Conservation (phyloP, 441 rosid genomes). For the Pelargonium citronellum region DNA sequence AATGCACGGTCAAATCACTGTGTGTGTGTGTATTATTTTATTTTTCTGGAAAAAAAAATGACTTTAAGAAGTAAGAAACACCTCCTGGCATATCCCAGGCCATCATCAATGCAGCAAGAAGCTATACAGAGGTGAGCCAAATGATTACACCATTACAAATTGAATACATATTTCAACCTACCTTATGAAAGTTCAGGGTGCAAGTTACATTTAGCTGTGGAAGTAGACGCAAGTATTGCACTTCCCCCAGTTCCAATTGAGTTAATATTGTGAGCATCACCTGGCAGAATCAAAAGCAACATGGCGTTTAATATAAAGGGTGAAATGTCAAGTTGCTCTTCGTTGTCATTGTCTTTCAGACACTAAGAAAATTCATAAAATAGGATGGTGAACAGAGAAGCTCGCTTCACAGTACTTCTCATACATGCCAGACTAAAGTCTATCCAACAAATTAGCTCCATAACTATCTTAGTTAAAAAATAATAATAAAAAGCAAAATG, state of each 20-base stretch:
- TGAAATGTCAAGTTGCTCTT: neutral
- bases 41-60: neutral
- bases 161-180: constrained; percentile 23
- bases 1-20: neutral
- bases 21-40: neutral
- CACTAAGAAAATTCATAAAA: neutral
- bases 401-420: constrained; percentile 1
- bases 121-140: neutral
- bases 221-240: constrained; percentile 61
- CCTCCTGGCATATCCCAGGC: constrained; percentile 8
- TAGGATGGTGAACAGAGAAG: neutral
- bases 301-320: constrained; percentile 4
- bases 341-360: constrained; percentile 7
- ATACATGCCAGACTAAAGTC: neutral
- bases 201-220: constrained; percentile 69
- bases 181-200: constrained; percentile 86
- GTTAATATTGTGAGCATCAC: constrained; percentile 86
- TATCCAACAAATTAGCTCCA: neutral
- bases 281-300: constrained; percentile 39
- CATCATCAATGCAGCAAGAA: constrained; percentile 9
- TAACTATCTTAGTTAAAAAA: neutral
- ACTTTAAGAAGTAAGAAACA: neutral
- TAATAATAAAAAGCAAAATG: neutral
- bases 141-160: neutral
- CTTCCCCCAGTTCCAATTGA: constrained; percentile 83